These are phyloP conservation scores for Lanmaoa pseudosensibilis DNA, from an alignment of 768 basidiomycete genomes.

Conservation along the genomic window DNA sequence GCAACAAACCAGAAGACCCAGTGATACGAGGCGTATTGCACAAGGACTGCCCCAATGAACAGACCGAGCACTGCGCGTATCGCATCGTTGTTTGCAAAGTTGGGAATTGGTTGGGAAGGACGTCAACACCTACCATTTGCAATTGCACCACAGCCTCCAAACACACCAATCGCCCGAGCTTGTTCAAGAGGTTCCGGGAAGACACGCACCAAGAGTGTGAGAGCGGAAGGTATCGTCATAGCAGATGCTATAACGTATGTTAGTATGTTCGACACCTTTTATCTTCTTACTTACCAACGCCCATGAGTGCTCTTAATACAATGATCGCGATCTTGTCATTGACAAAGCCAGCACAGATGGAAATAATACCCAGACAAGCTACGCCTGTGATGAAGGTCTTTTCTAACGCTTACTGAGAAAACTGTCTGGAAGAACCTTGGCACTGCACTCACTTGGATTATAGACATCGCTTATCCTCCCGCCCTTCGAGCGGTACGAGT, in stretches of 20 bases:
- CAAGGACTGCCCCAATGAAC: constrained; percentile 44
- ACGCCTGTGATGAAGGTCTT: constrained; percentile 44
- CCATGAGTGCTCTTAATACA: constrained; percentile 51
- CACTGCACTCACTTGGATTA: constrained; percentile 29
- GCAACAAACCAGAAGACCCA: constrained; percentile 55
- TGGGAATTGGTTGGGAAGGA: no score
- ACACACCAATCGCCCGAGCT: constrained; percentile 47
- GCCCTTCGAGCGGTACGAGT: constrained; percentile 16
- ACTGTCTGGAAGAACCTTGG: constrained; percentile 22
- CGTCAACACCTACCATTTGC: constrained; percentile 39
- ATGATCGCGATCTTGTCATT: constrained; percentile 47
- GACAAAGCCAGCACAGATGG: constrained; percentile 48
- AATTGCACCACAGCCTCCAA: constrained; percentile 46
- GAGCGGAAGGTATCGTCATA: constrained; percentile 51
- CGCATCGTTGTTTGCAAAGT: neutral
- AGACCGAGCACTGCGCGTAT: constrained; percentile 39
- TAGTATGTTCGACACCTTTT: neutral
- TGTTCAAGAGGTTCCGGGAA: constrained; percentile 50
- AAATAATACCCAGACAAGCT: constrained; percentile 41
- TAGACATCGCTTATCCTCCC: constrained; percentile 29
- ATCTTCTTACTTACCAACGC: constrained; percentile 37
- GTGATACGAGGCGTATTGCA: constrained; percentile 41
- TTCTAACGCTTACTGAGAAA: constrained; percentile 38
- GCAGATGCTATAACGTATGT: constrained; percentile 40
- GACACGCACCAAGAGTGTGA: constrained; percentile 49